Evolutionary conservation across 2,329 filamentous ascomycete genomes (phyloP), one percentile per base, ranked within the genome.

Genomic region (Amylocarpus encephaloides): DNA sequence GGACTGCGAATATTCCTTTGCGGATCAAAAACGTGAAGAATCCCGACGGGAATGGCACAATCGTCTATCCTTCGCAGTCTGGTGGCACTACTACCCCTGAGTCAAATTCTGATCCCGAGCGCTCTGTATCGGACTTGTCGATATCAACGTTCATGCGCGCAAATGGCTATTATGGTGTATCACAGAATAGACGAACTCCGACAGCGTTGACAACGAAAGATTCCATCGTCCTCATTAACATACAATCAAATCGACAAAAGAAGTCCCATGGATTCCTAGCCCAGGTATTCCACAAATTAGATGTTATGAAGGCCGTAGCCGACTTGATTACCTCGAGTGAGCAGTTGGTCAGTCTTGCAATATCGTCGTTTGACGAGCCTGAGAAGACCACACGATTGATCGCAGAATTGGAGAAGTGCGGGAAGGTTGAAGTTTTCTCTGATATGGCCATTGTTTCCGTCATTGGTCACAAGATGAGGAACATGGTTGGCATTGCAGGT

Each of bases 11-110:
- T 63, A 85, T 85, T 50, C 81, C 81, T 2, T 83, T 85, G 55
- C 78, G 82, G 52, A 83, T 84, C 66, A 85, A 85, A 67, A 85
- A 85, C 56, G 81, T 85, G 53, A 82, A 82, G 73, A 84, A 85
- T 59, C 82, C 81, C 0, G 76, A 75, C 59, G 78, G 77, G 49
- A 70, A 71, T 39, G 82, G 82, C 40, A 85, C 82, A 19, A 49
- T 53, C 6, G 53, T 55, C 13, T 51, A 49, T 41, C 53, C 53
- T 15, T 45, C 39, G 22, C 29, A 6, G 6, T 13, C 12, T 7
- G n/a, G 13, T 6, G 33, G 18, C 32, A 46, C 26, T 11, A 19
- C 5, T 9, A 46, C 13, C 13, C 22, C 40, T n/a, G 44, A 33
- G 18, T 39, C 50, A 7, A 45, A 22, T 41, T 33, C 38, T 5